phyloP scores from a whole-genome alignment of 2,329 filamentous ascomycete genomes.

The Fusarium transvaalense region DNA sequence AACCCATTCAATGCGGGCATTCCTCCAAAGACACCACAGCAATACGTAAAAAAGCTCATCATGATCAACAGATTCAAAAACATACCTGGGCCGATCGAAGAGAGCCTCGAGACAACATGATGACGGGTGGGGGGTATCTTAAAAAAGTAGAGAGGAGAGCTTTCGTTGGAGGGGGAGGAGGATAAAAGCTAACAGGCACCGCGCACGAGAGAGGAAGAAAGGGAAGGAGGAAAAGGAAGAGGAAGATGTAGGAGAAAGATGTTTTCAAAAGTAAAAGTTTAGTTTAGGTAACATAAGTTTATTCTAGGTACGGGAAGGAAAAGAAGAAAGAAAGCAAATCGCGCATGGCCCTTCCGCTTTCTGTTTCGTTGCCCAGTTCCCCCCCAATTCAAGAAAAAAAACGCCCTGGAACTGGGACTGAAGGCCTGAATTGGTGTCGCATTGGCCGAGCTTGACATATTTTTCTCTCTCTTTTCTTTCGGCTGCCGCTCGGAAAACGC shows the following conservation, averaged over 20 bases:
- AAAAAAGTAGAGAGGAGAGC: constrained; percentile 37
- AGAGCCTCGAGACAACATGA: constrained; percentile 71
- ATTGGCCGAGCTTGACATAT: constrained; percentile 42
- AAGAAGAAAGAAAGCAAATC: constrained; percentile 44
- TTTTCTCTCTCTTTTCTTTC: constrained; percentile 28
- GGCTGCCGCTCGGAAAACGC: constrained; percentile 44
- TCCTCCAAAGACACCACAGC: not conserved
- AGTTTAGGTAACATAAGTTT: constrained; percentile 19
- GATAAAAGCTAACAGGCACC: constrained; percentile 20
- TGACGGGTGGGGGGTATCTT: constrained; percentile 46
- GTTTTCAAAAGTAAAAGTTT: constrained; percentile 23
- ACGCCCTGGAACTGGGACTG: constrained; percentile 15
- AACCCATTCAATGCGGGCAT: not conserved
- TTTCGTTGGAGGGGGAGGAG: constrained; percentile 22
- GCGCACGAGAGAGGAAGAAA: constrained; percentile 24
- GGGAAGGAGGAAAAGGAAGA: constrained; percentile 10
- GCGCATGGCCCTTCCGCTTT: constrained; percentile 39
- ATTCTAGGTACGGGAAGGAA: constrained; percentile 16
- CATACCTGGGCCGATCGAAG: constrained; percentile 68
- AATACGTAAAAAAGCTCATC: constrained; percentile 10
- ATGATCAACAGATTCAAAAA: constrained; percentile 10
- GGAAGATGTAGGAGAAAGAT: constrained; percentile 9
- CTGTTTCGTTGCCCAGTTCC: constrained; percentile 25
- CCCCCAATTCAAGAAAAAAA: constrained; percentile 7
- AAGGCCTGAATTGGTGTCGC: constrained; percentile 34